These are phyloP conservation scores for Postia placenta DNA, from an alignment of 768 basidiomycete species.

Conservation along the genomic window DNA sequence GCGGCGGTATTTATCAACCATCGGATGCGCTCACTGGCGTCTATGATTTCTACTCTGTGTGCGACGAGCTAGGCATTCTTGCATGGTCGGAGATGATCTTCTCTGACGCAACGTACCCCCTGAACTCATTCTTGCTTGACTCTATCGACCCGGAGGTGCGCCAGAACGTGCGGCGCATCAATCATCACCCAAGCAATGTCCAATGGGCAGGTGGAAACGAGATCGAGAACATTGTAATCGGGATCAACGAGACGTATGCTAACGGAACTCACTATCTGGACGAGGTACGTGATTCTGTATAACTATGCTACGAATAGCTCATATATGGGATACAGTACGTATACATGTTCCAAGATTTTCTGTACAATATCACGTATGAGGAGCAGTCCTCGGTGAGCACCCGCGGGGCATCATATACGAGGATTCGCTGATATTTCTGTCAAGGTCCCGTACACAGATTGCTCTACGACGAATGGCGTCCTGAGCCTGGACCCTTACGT, in stretches of 20 bases:
- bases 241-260: constrained; percentile 27
- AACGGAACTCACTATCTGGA: constrained; percentile 45
- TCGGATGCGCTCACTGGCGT: constrained; percentile 33
- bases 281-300: constrained; percentile 29
- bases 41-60: constrained; percentile 51
- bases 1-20: constrained; percentile 38
- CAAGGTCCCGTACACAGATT: constrained; percentile 53
- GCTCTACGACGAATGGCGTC: constrained; percentile 52
- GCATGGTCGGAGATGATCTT: constrained; percentile 61
- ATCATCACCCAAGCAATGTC: constrained; percentile 48
- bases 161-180: constrained; percentile 50
- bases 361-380: constrained; percentile 40
- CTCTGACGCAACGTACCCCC: constrained; percentile 49
- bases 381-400: constrained; percentile 43
- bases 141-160: constrained; percentile 49
- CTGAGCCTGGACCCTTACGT: constrained; percentile 52
- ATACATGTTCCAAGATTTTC: constrained; percentile 44
- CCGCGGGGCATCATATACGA: neutral
- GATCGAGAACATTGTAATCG: constrained; percentile 47
- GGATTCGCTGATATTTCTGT: neutral
- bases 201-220: constrained; percentile 62
- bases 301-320: neutral
- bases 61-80: constrained; percentile 55
- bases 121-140: constrained; percentile 47
- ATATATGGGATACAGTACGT: constrained; percentile 32